phyloP scores from a whole-genome alignment of 805 yeast genomes.

The Candida boleticola region DNA sequence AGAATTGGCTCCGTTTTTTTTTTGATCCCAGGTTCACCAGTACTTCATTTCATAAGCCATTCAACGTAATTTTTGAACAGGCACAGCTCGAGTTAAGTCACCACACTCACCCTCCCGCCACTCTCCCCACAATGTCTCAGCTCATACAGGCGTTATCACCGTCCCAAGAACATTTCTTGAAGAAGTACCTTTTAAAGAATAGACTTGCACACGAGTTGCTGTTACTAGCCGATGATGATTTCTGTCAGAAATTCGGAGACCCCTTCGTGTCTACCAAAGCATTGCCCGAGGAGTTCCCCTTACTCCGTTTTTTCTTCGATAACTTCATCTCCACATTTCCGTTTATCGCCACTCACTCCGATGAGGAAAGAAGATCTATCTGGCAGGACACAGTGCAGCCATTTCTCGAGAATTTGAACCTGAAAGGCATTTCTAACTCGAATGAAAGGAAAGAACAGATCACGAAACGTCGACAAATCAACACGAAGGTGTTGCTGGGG shows the following conservation, averaged over 20 bases:
- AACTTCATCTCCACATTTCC: conserved; percentile 72
- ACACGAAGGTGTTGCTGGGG: conserved; percentile 58
- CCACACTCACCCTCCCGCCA: too few relatives aligned
- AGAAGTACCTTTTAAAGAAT: conserved; percentile 69
- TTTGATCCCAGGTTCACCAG: too few relatives aligned
- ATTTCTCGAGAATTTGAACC: conserved; percentile 75
- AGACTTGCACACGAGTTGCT: conserved; percentile 64
- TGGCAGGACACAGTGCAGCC: conserved; percentile 82
- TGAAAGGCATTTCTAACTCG: conserved; percentile 67
- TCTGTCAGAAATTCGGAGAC: conserved; percentile 68
- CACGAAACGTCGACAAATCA: conserved; percentile 57
- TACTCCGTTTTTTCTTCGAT: conserved; percentile 63
- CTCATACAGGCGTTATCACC: conserved; percentile 28
- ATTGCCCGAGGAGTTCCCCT: conserved; percentile 51
- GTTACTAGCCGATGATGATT: conserved; percentile 54
- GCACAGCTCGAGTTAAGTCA: too few relatives aligned
- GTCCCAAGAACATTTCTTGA: conserved; percentile 81
- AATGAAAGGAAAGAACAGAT: conserved; percentile 75
- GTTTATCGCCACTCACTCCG: conserved; percentile 51
- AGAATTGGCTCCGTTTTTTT: too few relatives aligned
- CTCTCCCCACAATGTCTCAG: conserved; percentile 3
- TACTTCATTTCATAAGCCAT: too few relatives aligned
- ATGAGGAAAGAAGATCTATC: conserved; percentile 50
- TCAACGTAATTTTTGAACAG: too few relatives aligned
- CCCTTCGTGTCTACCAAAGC: conserved; percentile 65